Percentiles rank a stretch among this genome's conserved stretches.
These are phyloP conservation scores for Trypanosoma conorhini DNA, from an alignment of 208 protist genomes.

Conservation along the genomic window DNA sequence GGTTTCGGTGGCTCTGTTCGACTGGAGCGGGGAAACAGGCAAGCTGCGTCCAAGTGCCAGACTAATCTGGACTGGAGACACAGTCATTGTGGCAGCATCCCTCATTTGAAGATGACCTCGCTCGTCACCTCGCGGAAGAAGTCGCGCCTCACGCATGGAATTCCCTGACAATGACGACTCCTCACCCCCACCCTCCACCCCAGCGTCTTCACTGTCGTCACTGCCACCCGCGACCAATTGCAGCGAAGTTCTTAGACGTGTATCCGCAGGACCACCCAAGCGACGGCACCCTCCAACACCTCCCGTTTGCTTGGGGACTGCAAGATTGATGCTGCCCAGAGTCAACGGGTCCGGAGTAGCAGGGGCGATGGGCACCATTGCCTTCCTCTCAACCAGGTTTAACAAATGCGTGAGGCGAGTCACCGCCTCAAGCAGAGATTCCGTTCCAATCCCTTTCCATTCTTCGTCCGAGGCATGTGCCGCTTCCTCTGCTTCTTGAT, in stretches of 20 bases:
- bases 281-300: neutral
- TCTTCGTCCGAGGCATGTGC: neutral
- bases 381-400: neutral
- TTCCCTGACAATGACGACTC: neutral
- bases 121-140: neutral
- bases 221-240: neutral
- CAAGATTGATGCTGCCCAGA: neutral
- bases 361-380: neutral
- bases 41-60: conserved; percentile 4
- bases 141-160: neutral
- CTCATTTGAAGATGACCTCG: neutral
- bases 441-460: neutral
- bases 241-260: neutral
- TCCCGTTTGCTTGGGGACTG: neutral
- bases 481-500: neutral
- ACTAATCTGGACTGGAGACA: conserved; percentile 8
- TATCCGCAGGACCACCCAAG: neutral
- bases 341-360: neutral
- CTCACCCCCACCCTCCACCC: neutral
- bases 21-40: neutral
- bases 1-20: conserved; percentile 1
- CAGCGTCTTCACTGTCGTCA: neutral
- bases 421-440: neutral
- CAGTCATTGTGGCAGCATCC: conserved; percentile 7
- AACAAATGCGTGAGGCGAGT: neutral